Evolutionary conservation across 1,284 basidiomycete species (phyloP).

Genomic region (Schizophyllum commune): DNA sequence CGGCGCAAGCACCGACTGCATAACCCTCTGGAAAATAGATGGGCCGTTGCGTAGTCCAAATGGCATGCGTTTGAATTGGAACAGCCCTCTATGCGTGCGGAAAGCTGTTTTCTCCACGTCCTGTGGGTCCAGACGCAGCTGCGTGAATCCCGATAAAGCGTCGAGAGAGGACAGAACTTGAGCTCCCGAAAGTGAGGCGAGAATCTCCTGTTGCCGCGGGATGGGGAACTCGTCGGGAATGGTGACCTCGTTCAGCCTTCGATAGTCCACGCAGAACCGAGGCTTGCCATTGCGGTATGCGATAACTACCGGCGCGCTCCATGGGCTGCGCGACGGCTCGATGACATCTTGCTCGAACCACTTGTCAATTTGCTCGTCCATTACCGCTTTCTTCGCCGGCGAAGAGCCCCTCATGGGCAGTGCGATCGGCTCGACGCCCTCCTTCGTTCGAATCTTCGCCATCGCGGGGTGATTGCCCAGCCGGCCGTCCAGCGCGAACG

Average conservation of each 20-base stretch:
- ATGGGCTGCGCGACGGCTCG: too few relatives aligned
- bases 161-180: slow-evolving; percentile 28
- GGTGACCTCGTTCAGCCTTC: too few relatives aligned
- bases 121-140: slow-evolving; percentile 22
- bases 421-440: slow-evolving; percentile 15
- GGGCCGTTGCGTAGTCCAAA: slow-evolving; percentile 35
- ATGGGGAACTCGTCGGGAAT: too few relatives aligned
- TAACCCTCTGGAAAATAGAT: too few relatives aligned
- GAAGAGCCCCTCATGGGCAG: slow-evolving; percentile 20
- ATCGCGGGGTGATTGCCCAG: slow-evolving; percentile 17
- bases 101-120: slow-evolving; percentile 29
- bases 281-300: too few relatives aligned
- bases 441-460: slow-evolving; percentile 10
- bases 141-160: slow-evolving; percentile 31
- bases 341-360: too few relatives aligned
- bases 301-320: too few relatives aligned
- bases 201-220: too few relatives aligned
- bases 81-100: slow-evolving; percentile 29
- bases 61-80: slow-evolving; percentile 32
- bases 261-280: too few relatives aligned
- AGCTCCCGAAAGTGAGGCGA: slow-evolving; percentile 24
- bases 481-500: slow-evolving; percentile 21
- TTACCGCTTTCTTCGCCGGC: slow-evolving; percentile 22
- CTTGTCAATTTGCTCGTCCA: too few relatives aligned
- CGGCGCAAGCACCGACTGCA: too few relatives aligned